Base-by-base conservation (phyloP, 305 asterid species). In the Andrographis paniculata region DNA sequence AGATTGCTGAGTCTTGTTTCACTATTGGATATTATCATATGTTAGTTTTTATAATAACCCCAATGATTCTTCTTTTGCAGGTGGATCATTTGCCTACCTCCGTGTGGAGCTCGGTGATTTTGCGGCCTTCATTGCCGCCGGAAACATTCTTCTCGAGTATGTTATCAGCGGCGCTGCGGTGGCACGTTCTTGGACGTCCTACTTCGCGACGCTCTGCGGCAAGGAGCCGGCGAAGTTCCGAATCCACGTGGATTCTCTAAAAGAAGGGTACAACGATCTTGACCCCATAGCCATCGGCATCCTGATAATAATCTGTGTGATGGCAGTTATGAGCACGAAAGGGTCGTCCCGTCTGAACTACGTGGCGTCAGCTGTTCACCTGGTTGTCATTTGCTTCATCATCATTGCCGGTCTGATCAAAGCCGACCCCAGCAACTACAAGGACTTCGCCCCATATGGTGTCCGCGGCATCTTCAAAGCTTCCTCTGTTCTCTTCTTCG, bases 111-210 rank as follows among this genome's bases (percentile, higher is more conserved):
- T 87, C 5, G 94, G 95, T 1, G 94, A 87, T 43, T 87, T 87
- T 52, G 48, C 78, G 61, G 97, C 97, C 31, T 87, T 80, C 48
- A 55, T 87, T 6, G 97, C 86, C 1, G 97, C 87, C 4, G 97
- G 97, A 18, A 87, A 87, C 61, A 84, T 87, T 62, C 80, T 87
- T 22, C 85, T 87, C 8, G 97, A 84, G 73, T 87, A 84, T 35
- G 56, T 73, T 0, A 72, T 84, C 16, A 80, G 84, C 18, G 85
- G 92, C 2, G 95, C 95, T 2, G 95, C 92, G 1, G 97, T 87
- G 39, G 80, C 94, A 2, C 95, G 95, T n/a, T 61, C 97, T 0
- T 87, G 95, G 97, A 87, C 95, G 15, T 79, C 94, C 42, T 84
- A 87, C 75, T 73, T 84, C 12, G 94, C 95, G 42, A 77, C 95